Evolutionary conservation across 495 filamentous ascomycete species (phyloP).

Genomic region (Neurospora intermedia): DNA sequence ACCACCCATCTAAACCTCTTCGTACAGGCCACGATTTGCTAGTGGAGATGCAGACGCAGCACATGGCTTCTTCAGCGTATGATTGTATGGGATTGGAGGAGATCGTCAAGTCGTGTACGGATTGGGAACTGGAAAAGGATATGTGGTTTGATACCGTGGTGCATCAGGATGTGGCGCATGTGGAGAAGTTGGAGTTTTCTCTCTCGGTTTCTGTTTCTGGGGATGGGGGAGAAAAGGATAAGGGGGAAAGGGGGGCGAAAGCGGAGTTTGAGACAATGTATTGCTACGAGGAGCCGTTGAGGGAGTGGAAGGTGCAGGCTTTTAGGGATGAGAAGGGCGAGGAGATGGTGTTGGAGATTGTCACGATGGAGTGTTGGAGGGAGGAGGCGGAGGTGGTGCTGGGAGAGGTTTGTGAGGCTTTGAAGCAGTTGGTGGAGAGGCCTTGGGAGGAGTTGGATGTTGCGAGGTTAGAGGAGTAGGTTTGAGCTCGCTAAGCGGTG

Average conservation of each 20-base stretch:
- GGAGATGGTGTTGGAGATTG: slow-evolving; percentile 30
- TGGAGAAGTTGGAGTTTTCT: slow-evolving; percentile 26
- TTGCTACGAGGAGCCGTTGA: slow-evolving; percentile 31
- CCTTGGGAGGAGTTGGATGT: slow-evolving; percentile 11
- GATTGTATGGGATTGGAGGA: slow-evolving; percentile 28
- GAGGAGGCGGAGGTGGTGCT: slow-evolving; percentile 24
- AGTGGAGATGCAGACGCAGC: slow-evolving; percentile 26
- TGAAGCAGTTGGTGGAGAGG: slow-evolving; percentile 19
- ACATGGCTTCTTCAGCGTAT: slow-evolving; percentile 22
- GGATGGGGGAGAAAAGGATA: slow-evolving; percentile 29
- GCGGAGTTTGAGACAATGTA: slow-evolving; percentile 32
- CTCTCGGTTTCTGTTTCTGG: slow-evolving; percentile 21
- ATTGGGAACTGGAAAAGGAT: slow-evolving; percentile 7
- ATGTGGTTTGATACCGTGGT: slow-evolving; percentile 35
- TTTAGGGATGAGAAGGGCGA: slow-evolving; percentile 25
- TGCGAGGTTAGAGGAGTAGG: neutral
- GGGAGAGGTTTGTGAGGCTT: slow-evolving; percentile 22
- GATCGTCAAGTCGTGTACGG: slow-evolving; percentile 21
- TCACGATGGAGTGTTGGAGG: slow-evolving; percentile 32
- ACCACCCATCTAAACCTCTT: neutral
- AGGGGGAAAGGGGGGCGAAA: slow-evolving; percentile 14
- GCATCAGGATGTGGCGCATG: slow-evolving; percentile 36
- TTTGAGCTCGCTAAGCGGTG: neutral
- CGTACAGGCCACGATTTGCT: slow-evolving; percentile 24
- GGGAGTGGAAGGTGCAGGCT: slow-evolving; percentile 38